These are phyloP conservation scores for Cinnamomum micranthum DNA, from an alignment of 164 flowering plant species.

Conservation along the genomic window DNA sequence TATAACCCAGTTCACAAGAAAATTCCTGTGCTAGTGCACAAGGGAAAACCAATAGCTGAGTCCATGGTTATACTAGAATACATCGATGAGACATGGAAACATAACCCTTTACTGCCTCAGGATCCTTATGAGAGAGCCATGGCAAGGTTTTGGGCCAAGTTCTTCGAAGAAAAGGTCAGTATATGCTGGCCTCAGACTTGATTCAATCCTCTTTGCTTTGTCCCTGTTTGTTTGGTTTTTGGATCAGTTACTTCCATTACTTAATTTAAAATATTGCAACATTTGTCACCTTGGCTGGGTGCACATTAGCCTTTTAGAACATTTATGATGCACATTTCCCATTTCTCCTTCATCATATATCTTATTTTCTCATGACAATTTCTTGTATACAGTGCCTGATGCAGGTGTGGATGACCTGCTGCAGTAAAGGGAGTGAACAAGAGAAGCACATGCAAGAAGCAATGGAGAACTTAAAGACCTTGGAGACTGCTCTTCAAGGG, in stretches of 20 bases:
- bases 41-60: conserved; percentile 14
- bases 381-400: neutral
- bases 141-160: conserved; percentile 22
- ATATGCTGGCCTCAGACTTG: too few relatives aligned
- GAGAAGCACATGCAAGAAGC: conserved; percentile 20
- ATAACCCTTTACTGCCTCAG: conserved; percentile 10
- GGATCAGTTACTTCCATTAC: neutral
- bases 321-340: neutral
- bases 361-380: neutral
- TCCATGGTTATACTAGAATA: conserved; percentile 14
- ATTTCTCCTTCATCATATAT: neutral
- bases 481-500: conserved; percentile 20
- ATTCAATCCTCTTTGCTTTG: neutral
- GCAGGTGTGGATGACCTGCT: neutral
- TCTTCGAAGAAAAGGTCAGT: conserved; percentile 10
- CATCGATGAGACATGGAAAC: conserved; percentile 2
- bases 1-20: conserved; percentile 7
- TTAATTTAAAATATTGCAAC: too few relatives aligned
- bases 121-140: conserved; percentile 13
- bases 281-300: neutral
- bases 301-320: neutral
- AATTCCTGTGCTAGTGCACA: conserved; percentile 7
- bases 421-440: conserved; percentile 21
- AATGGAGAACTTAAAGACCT: conserved; percentile 16
- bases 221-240: neutral